Percentiles rank a stretch among this genome's conserved stretches.
phyloP scores from a whole-genome alignment of 1,139 yeast genomes.

The Scheffersomyces stambukii region DNA sequence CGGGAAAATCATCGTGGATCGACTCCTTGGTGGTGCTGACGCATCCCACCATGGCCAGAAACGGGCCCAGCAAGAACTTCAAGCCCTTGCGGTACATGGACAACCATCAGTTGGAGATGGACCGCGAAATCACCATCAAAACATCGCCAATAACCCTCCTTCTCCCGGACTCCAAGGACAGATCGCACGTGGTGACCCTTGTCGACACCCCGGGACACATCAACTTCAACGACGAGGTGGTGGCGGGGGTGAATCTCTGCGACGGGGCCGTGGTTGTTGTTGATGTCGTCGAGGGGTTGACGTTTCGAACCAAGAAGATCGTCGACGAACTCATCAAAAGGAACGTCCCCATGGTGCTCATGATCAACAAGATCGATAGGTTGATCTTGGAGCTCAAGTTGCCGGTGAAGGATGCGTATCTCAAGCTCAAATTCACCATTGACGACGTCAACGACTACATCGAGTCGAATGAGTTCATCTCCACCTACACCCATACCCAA shows the following conservation, averaged over 20 bases:
- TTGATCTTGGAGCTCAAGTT: constrained; percentile 70
- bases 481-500: constrained; percentile 23
- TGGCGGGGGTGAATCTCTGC: constrained; percentile 51
- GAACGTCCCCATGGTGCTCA: constrained; percentile 51
- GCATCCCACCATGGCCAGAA: constrained; percentile 38
- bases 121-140: constrained; percentile 68
- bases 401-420: constrained; percentile 70
- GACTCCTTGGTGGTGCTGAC: constrained; percentile 67
- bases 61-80: constrained; percentile 24
- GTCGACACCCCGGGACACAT: constrained; percentile 92
- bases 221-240: constrained; percentile 73
- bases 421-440: constrained; percentile 59
- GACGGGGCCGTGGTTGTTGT: constrained; percentile 70
- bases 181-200: constrained; percentile 57
- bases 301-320: constrained; percentile 46
- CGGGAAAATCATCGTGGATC: constrained; percentile 85
- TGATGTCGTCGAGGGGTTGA: constrained; percentile 84
- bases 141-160: constrained; percentile 61
- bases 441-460: constrained; percentile 60
- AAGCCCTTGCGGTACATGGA: constrained; percentile 63
- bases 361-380: constrained; percentile 83
- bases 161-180: constrained; percentile 50
- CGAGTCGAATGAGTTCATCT: constrained; percentile 20
- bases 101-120: constrained; percentile 62
- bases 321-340: constrained; percentile 46